phyloP scores from a whole-genome alignment of 2,329 filamentous ascomycete species.

The Fusarium heterosporum region DNA sequence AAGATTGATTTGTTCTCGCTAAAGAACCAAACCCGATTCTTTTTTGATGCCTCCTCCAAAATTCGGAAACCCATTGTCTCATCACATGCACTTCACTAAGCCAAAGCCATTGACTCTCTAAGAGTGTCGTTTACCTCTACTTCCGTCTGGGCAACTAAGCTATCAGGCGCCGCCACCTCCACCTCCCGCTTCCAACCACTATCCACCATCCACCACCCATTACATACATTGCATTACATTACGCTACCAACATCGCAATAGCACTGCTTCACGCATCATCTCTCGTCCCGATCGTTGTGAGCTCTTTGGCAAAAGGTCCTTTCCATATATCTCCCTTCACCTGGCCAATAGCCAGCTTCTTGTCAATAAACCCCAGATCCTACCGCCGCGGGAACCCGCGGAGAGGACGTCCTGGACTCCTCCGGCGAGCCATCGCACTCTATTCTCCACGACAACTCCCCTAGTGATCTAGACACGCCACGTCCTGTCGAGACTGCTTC shows the following conservation, averaged over 20 bases:
- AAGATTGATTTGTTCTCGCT: neutral
- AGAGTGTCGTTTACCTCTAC: neutral
- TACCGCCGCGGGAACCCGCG: slow-evolving; percentile 56
- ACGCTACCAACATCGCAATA: neutral
- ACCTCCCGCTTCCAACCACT: slow-evolving; percentile 37
- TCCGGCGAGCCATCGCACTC: slow-evolving; percentile 51
- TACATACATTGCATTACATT: slow-evolving; percentile 7
- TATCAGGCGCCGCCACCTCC: slow-evolving; percentile 37
- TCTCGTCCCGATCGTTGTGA: slow-evolving; percentile 15
- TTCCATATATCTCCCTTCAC: slow-evolving; percentile 31
- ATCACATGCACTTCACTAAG: slow-evolving; percentile 29
- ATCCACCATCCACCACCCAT: slow-evolving; percentile 3
- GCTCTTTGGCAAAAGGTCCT: slow-evolving; percentile 1
- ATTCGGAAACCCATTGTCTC: slow-evolving; percentile 9
- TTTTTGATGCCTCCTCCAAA: neutral
- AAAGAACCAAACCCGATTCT: neutral
- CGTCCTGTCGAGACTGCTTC: slow-evolving; percentile 62
- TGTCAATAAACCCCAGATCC: slow-evolving; percentile 34
- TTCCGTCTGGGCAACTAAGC: neutral
- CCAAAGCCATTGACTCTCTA: neutral
- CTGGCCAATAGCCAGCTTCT: slow-evolving; percentile 44
- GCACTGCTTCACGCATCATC: slow-evolving; percentile 27
- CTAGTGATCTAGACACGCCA: slow-evolving; percentile 74
- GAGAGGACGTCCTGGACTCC: slow-evolving; percentile 57
- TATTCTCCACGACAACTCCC: slow-evolving; percentile 54